These are phyloP conservation scores for Telopea speciosissima DNA, from an alignment of 177 flowering plant genomes.

Conservation along the genomic window DNA sequence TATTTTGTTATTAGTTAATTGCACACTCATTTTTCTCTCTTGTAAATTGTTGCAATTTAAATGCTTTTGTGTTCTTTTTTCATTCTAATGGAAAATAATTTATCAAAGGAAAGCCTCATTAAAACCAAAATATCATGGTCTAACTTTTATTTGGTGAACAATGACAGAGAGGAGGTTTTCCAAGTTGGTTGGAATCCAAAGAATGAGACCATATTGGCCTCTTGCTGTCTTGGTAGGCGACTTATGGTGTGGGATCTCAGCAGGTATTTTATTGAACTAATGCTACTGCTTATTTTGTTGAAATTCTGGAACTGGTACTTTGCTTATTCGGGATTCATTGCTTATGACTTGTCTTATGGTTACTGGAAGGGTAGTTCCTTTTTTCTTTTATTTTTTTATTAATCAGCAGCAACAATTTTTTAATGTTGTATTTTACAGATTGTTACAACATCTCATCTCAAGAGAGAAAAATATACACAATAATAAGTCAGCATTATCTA, in stretches of 20 bases:
- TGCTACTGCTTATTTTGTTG: conserved; percentile 3
- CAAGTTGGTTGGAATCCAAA: conserved; percentile 97
- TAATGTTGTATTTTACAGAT: too few relatives aligned
- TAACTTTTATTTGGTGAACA: neutral
- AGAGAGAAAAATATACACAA: too few relatives aligned
- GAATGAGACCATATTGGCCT: conserved; percentile 92
- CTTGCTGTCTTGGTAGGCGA: conserved; percentile 94
- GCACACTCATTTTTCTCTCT: neutral
- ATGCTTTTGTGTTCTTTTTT: neutral
- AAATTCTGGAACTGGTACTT: neutral
- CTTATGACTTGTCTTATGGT: too few relatives aligned
- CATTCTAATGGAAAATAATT: neutral
- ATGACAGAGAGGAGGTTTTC: conserved; percentile 85
- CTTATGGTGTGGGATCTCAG: conserved; percentile 99
- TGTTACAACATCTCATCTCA: too few relatives aligned
- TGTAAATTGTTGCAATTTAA: neutral
- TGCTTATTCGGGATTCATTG: neutral
- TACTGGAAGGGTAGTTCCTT: too few relatives aligned
- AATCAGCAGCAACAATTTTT: too few relatives aligned
- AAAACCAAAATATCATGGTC: neutral
- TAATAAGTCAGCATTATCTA: too few relatives aligned
- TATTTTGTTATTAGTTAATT: neutral
- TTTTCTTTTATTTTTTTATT: too few relatives aligned
- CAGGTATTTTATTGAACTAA: conserved; percentile 53
- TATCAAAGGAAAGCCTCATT: neutral